Evolutionary conservation across 208 protist species (phyloP).

Genomic region (Phytomonas serpens): DNA sequence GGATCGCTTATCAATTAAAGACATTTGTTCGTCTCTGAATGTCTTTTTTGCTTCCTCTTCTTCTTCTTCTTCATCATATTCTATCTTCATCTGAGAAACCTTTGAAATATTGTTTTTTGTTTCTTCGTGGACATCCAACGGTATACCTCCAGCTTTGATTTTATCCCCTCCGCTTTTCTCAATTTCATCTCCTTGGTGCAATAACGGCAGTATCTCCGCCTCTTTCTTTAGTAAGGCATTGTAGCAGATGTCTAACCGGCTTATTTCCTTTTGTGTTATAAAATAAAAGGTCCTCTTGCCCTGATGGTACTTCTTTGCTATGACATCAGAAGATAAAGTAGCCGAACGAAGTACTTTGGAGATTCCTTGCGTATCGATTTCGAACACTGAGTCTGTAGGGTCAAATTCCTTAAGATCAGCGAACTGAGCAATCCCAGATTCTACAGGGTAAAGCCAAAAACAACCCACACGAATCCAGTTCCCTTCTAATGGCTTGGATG

Average conservation of each 20-base stretch:
- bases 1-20: constrained; percentile 8
- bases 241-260: constrained; percentile 52
- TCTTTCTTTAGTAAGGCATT: constrained; percentile 48
- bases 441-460: constrained; percentile 71
- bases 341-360: constrained; percentile 52
- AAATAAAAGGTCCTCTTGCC: constrained; percentile 39
- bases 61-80: constrained; percentile 1
- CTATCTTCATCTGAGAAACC: not conserved
- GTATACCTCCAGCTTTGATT: not conserved
- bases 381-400: constrained; percentile 46
- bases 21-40: not conserved
- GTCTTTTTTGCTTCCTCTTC: constrained; percentile 3
- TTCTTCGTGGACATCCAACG: not conserved
- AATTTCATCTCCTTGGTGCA: constrained; percentile 2
- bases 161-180: constrained; percentile 2
- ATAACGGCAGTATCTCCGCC: constrained; percentile 14
- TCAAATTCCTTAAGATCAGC: constrained; percentile 37
- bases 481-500: constrained; percentile 25
- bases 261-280: constrained; percentile 42
- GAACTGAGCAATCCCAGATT: constrained; percentile 28
- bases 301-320: constrained; percentile 35
- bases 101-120: not conserved
- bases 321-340: constrained; percentile 48
- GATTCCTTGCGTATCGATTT: constrained; percentile 30
- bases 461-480: constrained; percentile 55